phyloP scores from a whole-genome alignment of 345 rosid species.

The Eucalyptus tenuipes region DNA sequence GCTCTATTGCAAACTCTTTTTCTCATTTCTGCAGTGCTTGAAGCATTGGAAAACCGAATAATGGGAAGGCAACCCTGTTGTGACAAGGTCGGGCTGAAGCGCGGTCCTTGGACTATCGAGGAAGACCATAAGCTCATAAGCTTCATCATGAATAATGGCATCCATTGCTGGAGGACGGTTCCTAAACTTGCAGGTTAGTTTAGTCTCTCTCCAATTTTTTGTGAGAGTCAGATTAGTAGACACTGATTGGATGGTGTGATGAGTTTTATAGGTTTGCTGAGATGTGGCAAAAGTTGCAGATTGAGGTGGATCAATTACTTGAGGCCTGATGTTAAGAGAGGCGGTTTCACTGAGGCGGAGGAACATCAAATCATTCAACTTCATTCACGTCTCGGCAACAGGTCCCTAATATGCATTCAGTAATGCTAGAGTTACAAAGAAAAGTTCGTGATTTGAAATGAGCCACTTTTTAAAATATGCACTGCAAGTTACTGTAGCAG shows the following conservation, averaged over 20 bases:
- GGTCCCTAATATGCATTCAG: constrained; percentile 8
- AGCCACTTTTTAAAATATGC: background rate
- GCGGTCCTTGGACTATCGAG: constrained; percentile 95
- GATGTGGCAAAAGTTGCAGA: constrained; percentile 94
- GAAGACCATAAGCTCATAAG: constrained; percentile 86
- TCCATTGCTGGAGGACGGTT: constrained; percentile 86
- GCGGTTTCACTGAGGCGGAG: constrained; percentile 69
- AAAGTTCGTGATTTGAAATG: background rate
- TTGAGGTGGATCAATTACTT: constrained; percentile 90
- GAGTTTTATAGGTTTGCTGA: constrained; percentile 41
- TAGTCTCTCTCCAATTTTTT: background rate
- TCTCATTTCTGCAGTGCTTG: background rate
- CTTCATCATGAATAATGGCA: constrained; percentile 81
- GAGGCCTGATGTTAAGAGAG: constrained; percentile 84
- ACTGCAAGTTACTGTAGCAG: background rate
- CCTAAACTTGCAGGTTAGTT: constrained; percentile 83
- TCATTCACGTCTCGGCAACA: constrained; percentile 73
- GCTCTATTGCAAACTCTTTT: background rate
- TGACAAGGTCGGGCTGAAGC: constrained; percentile 76
- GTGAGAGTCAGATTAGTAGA: background rate
- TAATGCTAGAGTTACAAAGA: background rate
- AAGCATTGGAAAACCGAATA: background rate
- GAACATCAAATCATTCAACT: constrained; percentile 74
- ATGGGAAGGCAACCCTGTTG: constrained; percentile 95
- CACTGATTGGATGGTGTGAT: background rate